These are phyloP conservation scores for Metschnikowia aberdeeniae DNA, from an alignment of 805 yeast genomes.

Conservation along the genomic window DNA sequence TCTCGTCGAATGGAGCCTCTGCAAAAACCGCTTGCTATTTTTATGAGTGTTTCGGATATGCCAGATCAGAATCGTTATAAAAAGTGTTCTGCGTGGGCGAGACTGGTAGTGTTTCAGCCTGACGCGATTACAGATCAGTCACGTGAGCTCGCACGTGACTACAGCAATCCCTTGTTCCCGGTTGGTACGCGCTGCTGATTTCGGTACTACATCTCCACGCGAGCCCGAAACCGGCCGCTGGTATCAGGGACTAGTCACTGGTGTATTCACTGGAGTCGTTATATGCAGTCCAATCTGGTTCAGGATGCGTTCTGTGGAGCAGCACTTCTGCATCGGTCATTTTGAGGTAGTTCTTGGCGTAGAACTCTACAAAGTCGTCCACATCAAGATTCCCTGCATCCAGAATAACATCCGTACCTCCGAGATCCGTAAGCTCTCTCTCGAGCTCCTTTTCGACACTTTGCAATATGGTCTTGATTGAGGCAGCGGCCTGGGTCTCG, in stretches of 20 bases:
- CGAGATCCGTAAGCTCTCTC: background rate
- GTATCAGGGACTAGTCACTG: background rate
- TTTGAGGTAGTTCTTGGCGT: slow-evolving; percentile 10
- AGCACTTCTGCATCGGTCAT: slow-evolving; percentile 7
- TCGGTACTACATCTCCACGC: no score
- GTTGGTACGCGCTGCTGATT: no score
- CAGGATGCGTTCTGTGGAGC: slow-evolving; percentile 3
- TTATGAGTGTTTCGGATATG: no score
- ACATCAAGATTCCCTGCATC: slow-evolving; percentile 8
- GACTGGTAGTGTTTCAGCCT: background rate
- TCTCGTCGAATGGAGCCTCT: no score
- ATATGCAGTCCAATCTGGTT: slow-evolving; percentile 11
- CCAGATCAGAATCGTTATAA: no score
- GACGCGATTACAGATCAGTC: background rate
- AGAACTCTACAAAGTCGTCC: slow-evolving; percentile 16
- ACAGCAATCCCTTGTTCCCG: no score
- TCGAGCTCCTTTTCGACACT: background rate
- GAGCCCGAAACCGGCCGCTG: no score
- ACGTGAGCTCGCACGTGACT: no score
- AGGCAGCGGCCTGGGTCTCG: background rate
- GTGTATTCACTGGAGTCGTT: slow-evolving; percentile 14
- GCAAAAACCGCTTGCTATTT: no score
- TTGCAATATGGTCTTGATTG: background rate
- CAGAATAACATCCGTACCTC: background rate
- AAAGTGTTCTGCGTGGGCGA: background rate